Percentiles rank a stretch among this genome's conserved stretches.
Evolutionary conservation across 495 filamentous ascomycete genomes (phyloP).

Genomic region (Pseudevernia furfuracea): DNA sequence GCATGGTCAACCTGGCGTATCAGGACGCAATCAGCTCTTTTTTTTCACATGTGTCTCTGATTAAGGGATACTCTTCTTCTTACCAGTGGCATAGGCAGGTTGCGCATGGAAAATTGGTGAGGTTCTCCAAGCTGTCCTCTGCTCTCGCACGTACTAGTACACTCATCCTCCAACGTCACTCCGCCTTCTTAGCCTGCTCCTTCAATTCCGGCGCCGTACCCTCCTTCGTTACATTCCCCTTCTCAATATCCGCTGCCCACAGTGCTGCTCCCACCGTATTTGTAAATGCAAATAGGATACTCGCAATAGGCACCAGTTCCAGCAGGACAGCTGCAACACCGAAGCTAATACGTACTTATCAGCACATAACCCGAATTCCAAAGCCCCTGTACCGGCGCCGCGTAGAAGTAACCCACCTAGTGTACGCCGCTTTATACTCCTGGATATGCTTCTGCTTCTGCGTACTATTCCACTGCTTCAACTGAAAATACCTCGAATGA

Average conservation of each 20-base stretch:
- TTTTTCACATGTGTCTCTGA: background rate
- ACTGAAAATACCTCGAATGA: constrained; percentile 71
- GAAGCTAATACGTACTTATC: constrained; percentile 46
- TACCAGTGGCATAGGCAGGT: background rate
- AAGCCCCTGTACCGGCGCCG: background rate
- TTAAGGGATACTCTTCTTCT: background rate
- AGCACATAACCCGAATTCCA: constrained; percentile 19
- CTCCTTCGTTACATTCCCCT: constrained; percentile 32
- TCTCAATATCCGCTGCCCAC: constrained; percentile 89
- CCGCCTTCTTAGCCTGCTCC: constrained; percentile 48
- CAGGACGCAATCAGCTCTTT: background rate
- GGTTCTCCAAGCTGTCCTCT: background rate
- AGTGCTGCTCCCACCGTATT: constrained; percentile 88
- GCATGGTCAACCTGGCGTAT: background rate
- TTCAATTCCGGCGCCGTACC: constrained; percentile 46
- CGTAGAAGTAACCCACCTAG: constrained; percentile 54
- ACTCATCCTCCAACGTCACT: constrained; percentile 30
- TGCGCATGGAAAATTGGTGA: background rate
- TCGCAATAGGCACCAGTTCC: constrained; percentile 76
- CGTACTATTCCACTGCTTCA: constrained; percentile 66
- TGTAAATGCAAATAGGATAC: constrained; percentile 81
- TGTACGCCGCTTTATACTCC: constrained; percentile 58
- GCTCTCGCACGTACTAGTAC: constrained; percentile 1
- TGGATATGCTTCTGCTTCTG: constrained; percentile 58
- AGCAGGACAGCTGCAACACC: constrained; percentile 67